Evolutionary conservation across 23 red algal genomes (phyloP), one percentile per base, ranked within the genome.

Genomic region (Gracilariopsis chorda): DNA sequence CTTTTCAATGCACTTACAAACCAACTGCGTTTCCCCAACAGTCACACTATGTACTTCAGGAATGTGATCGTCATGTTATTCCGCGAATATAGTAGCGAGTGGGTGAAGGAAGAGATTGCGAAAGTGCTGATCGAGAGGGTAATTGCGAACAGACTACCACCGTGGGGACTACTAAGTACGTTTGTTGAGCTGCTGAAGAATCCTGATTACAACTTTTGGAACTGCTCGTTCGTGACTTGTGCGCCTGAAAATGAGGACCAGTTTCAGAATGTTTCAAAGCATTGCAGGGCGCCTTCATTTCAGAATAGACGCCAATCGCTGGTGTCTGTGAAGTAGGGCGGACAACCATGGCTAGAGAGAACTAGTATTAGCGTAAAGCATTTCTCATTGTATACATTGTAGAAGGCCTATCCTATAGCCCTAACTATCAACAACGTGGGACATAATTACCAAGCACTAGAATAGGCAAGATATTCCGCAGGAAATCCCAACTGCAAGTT

Each of bases 101-200:
- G 60, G 32, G 83, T 96, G 37, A 91, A 95, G 36, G 97, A 99
- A 44, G 93, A 95, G 77, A 88, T 99, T 24, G 79, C 93, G 7
- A 57, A 93, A 13, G 97, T 99, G 40, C 82, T 99, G 21, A 73
- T 99, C 27, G 97, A 99, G 77, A 77, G 97, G 28, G 46, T 96
- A 9, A 91, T 99, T 86, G 97, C 97, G 1, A 95, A 93, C 58
- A 46, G 93, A 51, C 97, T 93, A 24, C 97, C 96, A 84, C 97
- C 97, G 35, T 99, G 97, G 97, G 97, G 97, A 16, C 87, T 99
- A 16, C 57, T 99, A 10, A 70, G 96, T n/a, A 95, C 93, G 8
- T 99, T 99, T 88, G 82, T 99, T 16, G 93, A 99, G 80, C 82
- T 99, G 0, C 84, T 99, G 21, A 95, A 95, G 89, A 99, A 99